Evolutionary conservation across 2,329 filamentous ascomycete genomes (phyloP).

Genomic region (Xylariales sp.): DNA sequence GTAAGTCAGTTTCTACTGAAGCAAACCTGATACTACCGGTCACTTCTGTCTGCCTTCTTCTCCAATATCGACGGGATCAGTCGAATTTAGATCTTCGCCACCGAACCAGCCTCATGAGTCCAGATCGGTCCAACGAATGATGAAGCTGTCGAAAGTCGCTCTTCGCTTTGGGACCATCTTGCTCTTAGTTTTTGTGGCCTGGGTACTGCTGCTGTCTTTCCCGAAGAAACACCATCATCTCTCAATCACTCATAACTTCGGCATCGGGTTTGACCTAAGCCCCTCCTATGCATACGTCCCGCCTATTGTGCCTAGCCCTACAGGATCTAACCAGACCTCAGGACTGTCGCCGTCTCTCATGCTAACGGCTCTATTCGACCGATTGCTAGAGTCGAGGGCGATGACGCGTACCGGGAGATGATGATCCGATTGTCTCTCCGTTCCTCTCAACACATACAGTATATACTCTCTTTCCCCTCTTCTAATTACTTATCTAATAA

Average conservation of each 20-base stretch:
- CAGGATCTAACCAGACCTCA: constrained; percentile 10
- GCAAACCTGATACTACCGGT: neutral
- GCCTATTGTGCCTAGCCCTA: neutral
- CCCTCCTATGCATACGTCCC: constrained; percentile 13
- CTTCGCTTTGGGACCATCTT: constrained; percentile 7
- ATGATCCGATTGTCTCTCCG: constrained; percentile 14
- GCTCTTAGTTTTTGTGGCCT: constrained; percentile 9
- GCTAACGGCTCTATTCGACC: constrained; percentile 12
- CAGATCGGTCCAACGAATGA: neutral
- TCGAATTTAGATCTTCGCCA: constrained; percentile 1
- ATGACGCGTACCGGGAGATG: constrained; percentile 13
- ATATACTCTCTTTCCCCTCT: constrained; percentile 3
- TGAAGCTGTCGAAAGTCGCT: constrained; percentile 8
- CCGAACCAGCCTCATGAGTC: neutral
- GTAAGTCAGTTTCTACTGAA: neutral
- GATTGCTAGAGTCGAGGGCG: constrained; percentile 13
- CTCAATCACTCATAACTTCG: constrained; percentile 13
- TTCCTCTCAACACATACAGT: constrained; percentile 14
- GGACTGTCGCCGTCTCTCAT: constrained; percentile 14
- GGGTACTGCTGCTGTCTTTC: constrained; percentile 5
- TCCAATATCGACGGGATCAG: neutral
- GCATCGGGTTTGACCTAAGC: constrained; percentile 13
- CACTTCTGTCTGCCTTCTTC: neutral
- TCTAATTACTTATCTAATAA: constrained; percentile 7
- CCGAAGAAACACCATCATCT: constrained; percentile 8